Conservation (phyloP, 345 rosid species). For the Punica granatum region DNA sequence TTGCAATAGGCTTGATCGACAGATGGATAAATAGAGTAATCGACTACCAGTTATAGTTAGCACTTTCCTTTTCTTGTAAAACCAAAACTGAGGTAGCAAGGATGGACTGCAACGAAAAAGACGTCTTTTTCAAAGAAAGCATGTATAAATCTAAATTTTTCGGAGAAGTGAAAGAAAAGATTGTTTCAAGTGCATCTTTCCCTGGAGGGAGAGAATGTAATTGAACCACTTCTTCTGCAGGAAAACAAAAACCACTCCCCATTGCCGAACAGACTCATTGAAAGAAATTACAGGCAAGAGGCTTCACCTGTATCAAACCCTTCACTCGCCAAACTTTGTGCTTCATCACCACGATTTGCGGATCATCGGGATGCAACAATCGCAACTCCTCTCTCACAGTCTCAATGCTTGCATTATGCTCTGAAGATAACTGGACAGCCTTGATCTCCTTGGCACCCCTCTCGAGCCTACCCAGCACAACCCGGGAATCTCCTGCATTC, state of each 20-base stretch:
- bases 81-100: background rate
- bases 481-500: slow-evolving; percentile 96
- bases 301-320: slow-evolving; percentile 84
- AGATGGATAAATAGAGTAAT: background rate
- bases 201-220: background rate
- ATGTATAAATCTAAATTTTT: background rate
- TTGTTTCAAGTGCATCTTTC: background rate
- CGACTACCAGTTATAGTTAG: background rate
- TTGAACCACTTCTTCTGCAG: background rate
- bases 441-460: slow-evolving; percentile 46
- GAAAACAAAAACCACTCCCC: background rate
- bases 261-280: background rate
- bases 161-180: background rate
- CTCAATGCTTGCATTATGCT: slow-evolving; percentile 82
- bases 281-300: background rate
- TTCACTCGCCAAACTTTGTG: slow-evolving; percentile 98
- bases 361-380: slow-evolving; percentile 88
- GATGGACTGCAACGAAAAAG: background rate
- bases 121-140: background rate
- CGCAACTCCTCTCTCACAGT: slow-evolving; percentile 90
- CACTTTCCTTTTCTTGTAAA: too few relatives aligned
- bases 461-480: slow-evolving; percentile 61
- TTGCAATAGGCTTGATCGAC: background rate
- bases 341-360: slow-evolving; percentile 80
- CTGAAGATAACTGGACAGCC: slow-evolving; percentile 79